Conservation (phyloP, 1,139 yeast genomes). For the Geotrichum aggregatum region DNA sequence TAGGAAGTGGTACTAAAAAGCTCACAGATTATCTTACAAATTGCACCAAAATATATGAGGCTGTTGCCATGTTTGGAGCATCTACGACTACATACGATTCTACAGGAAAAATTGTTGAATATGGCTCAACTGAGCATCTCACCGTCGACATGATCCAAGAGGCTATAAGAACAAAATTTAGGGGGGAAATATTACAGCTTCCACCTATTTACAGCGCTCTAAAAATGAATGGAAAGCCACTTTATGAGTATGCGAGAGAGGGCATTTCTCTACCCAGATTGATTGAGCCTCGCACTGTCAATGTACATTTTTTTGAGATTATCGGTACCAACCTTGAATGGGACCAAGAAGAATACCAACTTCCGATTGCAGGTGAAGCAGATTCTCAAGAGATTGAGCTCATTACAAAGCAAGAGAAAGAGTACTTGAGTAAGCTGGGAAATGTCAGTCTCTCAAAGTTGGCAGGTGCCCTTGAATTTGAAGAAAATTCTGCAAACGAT, state of each 20-base stretch:
- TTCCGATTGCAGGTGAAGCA: slow-evolving; percentile 37
- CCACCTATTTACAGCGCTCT: slow-evolving; percentile 97
- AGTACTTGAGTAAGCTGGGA: background rate
- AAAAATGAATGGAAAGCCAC: slow-evolving; percentile 88
- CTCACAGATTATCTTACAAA: slow-evolving; percentile 62
- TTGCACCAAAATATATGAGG: slow-evolving; percentile 68
- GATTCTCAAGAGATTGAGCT: slow-evolving; percentile 37
- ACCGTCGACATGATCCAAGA: slow-evolving; percentile 50
- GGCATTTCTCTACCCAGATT: slow-evolving; percentile 79
- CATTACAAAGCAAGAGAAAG: background rate
- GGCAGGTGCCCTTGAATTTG: background rate
- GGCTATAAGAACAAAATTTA: slow-evolving; percentile 53
- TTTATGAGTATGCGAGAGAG: slow-evolving; percentile 89
- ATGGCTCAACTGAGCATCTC: slow-evolving; percentile 55
- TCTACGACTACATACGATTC: slow-evolving; percentile 92
- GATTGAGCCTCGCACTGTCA: slow-evolving; percentile 70
- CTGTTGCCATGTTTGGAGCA: slow-evolving; percentile 81
- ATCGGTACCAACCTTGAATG: slow-evolving; percentile 37
- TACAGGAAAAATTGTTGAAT: slow-evolving; percentile 76
- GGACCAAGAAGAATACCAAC: slow-evolving; percentile 36
- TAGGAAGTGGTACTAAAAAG: slow-evolving; percentile 83
- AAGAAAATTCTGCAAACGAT: background rate
- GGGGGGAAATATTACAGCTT: slow-evolving; percentile 79
- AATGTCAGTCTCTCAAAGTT: background rate
- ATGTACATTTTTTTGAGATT: slow-evolving; percentile 52